These are phyloP conservation scores for Gossypium sturtianum DNA, from an alignment of 345 rosid species.

Conservation along the genomic window DNA sequence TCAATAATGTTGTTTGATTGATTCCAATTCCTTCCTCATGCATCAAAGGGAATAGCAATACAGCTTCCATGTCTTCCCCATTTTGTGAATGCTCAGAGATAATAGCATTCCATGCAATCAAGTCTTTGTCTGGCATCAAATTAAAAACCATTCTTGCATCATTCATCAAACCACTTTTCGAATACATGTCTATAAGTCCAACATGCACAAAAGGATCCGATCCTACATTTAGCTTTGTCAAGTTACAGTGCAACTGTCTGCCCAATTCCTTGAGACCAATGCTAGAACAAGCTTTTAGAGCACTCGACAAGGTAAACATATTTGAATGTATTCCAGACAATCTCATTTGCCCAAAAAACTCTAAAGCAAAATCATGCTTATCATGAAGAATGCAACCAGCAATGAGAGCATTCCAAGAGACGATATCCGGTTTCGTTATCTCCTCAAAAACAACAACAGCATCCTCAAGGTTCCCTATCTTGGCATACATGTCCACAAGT, in stretches of 20 bases:
- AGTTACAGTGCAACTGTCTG: slow-evolving; percentile 41
- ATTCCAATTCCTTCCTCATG: slow-evolving; percentile 31
- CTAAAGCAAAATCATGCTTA: slow-evolving; percentile 30
- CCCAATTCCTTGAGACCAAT: slow-evolving; percentile 33
- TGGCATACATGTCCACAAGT: slow-evolving; percentile 67
- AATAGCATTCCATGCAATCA: slow-evolving; percentile 56
- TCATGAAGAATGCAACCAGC: slow-evolving; percentile 52
- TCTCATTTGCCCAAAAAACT: slow-evolving; percentile 36
- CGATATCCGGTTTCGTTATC: slow-evolving; percentile 42
- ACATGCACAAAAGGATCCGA: slow-evolving; percentile 42
- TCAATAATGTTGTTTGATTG: slow-evolving; percentile 51
- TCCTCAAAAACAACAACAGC: slow-evolving; percentile 35
- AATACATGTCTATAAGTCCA: slow-evolving; percentile 56
- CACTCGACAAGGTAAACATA: slow-evolving; percentile 48
- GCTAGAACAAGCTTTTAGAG: slow-evolving; percentile 51
- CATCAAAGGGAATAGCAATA: slow-evolving; percentile 40
- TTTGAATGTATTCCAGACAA: slow-evolving; percentile 34
- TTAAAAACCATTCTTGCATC: slow-evolving; percentile 39
- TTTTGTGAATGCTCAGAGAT: slow-evolving; percentile 49
- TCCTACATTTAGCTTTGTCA: slow-evolving; percentile 37
- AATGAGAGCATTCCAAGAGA: slow-evolving; percentile 62
- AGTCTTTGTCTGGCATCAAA: slow-evolving; percentile 37
- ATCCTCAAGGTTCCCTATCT: slow-evolving; percentile 39
- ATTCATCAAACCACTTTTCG: slow-evolving; percentile 34
- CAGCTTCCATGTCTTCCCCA: slow-evolving; percentile 40